Base-by-base conservation (phyloP, 1,284 basidiomycete genomes). In the Ustilago shanxiensis region DNA sequence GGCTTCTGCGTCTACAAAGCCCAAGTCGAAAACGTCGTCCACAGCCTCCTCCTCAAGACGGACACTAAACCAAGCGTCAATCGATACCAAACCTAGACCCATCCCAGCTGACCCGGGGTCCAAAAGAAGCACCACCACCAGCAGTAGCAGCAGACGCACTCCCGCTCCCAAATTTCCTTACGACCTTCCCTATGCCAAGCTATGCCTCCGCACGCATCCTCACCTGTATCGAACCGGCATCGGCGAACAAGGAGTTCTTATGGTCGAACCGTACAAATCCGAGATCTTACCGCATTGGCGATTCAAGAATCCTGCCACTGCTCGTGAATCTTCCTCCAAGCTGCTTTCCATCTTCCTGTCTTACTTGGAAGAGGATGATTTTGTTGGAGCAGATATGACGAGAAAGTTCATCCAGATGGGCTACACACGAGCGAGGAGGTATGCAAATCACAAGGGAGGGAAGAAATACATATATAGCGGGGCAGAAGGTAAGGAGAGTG, bases 351-450 rank as follows among this genome's bases (percentile, higher is more conserved):
- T 64, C 45, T 79, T 76, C 44, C 24, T 50, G 6, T 37, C 54
- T 0, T 79, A 79, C 29, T 6, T 72, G 7, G 56, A 72, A 1
- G 56, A 76, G 22, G 60, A 24, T 35, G 77, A 79, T 31, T 76
- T 79, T 33, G 70, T 72, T 1, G 77, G 77, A 1, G 72, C 66
- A 11, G 72, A 75, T 20, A 61, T 75, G 53, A 54, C 72, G 20
- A 49, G 67, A 6, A 75, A 75, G 20, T 75, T 71, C 50, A 63
- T 75, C 29, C 67, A 79, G 57, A 79, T 79, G 77, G 72, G 77
- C 22, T 72, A 64, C 33, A 79, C 77, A 0, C 64, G 77, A 14
- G 69, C 77, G 2, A 37, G 77, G 22, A 49, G 77, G 1, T 79
- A 79, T 54, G 72, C 77, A 4, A 79, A 79, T 41, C 77, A 76